phyloP scores from a whole-genome alignment of 208 protist species.

The Leishmania turanica region DNA sequence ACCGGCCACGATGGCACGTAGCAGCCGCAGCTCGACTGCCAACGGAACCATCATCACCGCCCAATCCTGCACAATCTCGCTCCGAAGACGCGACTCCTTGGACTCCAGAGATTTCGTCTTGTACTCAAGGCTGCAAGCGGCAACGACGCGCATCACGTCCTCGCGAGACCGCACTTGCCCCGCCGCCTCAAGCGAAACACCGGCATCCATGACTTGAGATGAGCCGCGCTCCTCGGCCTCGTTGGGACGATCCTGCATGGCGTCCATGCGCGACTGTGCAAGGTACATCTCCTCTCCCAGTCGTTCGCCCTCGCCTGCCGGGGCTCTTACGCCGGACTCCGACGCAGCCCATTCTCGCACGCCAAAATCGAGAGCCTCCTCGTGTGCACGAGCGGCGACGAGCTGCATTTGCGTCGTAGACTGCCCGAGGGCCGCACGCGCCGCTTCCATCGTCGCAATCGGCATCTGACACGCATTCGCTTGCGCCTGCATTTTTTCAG shows the following conservation, averaged over 20 bases:
- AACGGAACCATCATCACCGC: neutral
- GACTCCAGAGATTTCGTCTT: slow-evolving; percentile 6
- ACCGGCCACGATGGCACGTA: too few relatives aligned
- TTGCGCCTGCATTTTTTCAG: neutral
- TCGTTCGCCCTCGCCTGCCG: neutral
- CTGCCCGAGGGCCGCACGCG: neutral
- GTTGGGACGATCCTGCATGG: neutral
- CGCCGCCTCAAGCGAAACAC: slow-evolving; percentile 6
- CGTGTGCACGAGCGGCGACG: neutral
- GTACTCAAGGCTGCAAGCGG: neutral
- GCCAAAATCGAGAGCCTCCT: neutral
- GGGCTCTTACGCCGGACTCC: neutral
- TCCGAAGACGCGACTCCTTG: slow-evolving; percentile 10
- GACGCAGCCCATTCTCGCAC: neutral
- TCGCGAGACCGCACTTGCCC: neutral
- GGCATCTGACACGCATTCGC: neutral
- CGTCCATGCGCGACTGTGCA: neutral
- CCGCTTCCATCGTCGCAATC: neutral
- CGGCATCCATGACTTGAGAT: neutral
- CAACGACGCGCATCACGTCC: slow-evolving; percentile 5
- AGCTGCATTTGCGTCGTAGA: neutral
- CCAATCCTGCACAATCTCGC: slow-evolving; percentile 20
- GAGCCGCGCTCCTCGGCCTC: neutral
- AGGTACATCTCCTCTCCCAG: neutral
- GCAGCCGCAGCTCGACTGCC: too few relatives aligned